Conservation (phyloP, 2,329 filamentous ascomycete species). For the Harringtonia lauricola region DNA sequence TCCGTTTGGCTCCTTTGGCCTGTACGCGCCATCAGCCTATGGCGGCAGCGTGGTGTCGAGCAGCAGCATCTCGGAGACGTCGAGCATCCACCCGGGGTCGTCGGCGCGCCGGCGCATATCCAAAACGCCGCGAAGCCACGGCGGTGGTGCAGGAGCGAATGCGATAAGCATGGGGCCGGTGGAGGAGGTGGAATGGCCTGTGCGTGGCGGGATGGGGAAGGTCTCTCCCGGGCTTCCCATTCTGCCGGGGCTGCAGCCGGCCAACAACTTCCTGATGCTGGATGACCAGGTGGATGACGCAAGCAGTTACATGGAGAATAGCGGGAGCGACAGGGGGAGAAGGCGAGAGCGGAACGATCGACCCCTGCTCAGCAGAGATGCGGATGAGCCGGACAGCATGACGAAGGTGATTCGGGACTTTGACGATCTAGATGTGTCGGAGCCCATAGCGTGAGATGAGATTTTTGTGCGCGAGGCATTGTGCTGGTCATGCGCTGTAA, state of each 20-base stretch:
- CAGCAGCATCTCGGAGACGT: slow-evolving; percentile 19
- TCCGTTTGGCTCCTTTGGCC: slow-evolving; percentile 9
- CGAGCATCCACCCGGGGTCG: slow-evolving; percentile 13
- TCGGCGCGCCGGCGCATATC: not conserved
- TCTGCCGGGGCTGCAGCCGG: slow-evolving; percentile 7
- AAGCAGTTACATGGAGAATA: slow-evolving; percentile 13
- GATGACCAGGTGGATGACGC: slow-evolving; percentile 17
- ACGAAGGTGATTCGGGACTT: slow-evolving; percentile 24
- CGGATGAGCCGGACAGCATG: slow-evolving; percentile 13
- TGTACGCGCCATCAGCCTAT: slow-evolving; percentile 8
- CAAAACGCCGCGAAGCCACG: slow-evolving; percentile 8
- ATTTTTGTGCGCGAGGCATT: too few species aligned
- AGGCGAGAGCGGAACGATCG: slow-evolving; percentile 7
- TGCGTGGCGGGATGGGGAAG: not conserved
- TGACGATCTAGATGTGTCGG: slow-evolving; percentile 23
- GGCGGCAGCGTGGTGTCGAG: slow-evolving; percentile 5
- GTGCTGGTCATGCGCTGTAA: too few species aligned
- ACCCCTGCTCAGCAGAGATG: slow-evolving; percentile 11
- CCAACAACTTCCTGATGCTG: slow-evolving; percentile 14
- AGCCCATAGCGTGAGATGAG: slow-evolving; percentile 15
- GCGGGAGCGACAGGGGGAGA: slow-evolving; percentile 10
- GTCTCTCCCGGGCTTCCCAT: slow-evolving; percentile 5
- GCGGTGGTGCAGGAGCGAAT: not conserved
- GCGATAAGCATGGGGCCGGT: slow-evolving; percentile 10
- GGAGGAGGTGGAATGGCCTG: slow-evolving; percentile 16